phyloP scores from a whole-genome alignment of 1,284 basidiomycete genomes.

The Limonomyces culmigenus region DNA sequence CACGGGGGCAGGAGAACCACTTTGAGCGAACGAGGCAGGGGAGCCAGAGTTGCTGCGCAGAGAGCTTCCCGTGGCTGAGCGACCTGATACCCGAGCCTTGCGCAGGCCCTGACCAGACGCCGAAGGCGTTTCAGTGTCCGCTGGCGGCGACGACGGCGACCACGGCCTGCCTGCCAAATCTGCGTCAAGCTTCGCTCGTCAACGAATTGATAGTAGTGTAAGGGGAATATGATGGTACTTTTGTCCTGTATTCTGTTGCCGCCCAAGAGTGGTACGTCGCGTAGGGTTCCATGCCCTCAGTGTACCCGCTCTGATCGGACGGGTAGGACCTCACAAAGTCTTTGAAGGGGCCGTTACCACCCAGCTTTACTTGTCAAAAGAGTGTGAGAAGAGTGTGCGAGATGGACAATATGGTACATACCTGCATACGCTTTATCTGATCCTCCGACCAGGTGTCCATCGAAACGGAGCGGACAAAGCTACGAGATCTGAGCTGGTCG shows the following conservation, averaged over 20 bases:
- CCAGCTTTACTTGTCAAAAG: too few species aligned
- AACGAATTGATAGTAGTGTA: background rate
- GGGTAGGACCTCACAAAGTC: conserved; percentile 68
- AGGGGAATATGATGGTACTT: conserved; percentile 30
- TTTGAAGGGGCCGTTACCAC: conserved; percentile 72
- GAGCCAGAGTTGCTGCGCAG: conserved; percentile 37
- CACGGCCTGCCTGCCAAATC: conserved; percentile 53
- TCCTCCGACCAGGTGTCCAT: conserved; percentile 95
- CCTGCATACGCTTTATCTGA: conserved; percentile 83
- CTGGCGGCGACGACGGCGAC: conserved; percentile 50
- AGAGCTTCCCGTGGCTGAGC: conserved; percentile 26
- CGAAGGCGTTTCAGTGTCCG: conserved; percentile 21
- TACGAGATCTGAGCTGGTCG: background rate
- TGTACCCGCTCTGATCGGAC: conserved; percentile 59
- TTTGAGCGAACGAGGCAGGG: conserved; percentile 33
- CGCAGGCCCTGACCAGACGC: conserved; percentile 55
- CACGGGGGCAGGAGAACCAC: background rate
- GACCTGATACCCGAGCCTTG: conserved; percentile 53
- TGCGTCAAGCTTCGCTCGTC: conserved; percentile 42
- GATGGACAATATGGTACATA: too few species aligned
- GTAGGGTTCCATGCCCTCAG: conserved; percentile 45
- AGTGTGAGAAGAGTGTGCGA: too few species aligned
- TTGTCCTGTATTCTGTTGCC: conserved; percentile 81
- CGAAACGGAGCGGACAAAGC: conserved; percentile 82
- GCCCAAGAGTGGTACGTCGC: conserved; percentile 89